Evolutionary conservation across 305 asterid genomes (phyloP).

Genomic region (Coffea humblotiana): DNA sequence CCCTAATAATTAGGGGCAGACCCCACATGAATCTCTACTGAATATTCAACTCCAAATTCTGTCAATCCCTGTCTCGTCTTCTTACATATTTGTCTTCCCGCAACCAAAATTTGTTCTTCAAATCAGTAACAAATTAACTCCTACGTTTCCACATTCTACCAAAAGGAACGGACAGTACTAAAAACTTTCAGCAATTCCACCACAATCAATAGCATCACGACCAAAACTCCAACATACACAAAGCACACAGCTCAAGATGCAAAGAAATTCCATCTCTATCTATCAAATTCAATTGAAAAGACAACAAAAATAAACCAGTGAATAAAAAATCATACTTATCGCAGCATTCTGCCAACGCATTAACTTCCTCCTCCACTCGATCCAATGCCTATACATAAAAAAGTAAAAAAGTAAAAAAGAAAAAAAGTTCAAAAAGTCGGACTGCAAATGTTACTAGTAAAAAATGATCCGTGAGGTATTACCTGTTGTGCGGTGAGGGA

Average conservation of each 20-base stretch:
- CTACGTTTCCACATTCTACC: neutral
- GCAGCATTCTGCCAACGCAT: conserved; percentile 84
- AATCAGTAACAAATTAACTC: neutral
- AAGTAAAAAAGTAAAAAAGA: conserved; percentile 18
- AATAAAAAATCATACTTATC: conserved; percentile 54
- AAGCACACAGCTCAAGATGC: neutral
- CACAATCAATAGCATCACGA: neutral
- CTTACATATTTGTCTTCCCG: neutral
- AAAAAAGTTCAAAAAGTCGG: neutral
- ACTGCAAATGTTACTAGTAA: too few relatives aligned
- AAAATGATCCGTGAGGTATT: neutral
- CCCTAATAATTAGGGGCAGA: neutral
- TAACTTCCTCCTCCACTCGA: conserved; percentile 91
- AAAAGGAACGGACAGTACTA: neutral
- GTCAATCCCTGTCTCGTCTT: neutral
- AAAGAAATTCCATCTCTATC: too few relatives aligned
- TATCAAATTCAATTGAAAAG: neutral
- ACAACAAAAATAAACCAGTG: too few relatives aligned
- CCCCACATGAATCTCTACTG: too few relatives aligned
- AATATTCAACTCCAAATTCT: neutral
- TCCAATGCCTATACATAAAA: conserved; percentile 63
- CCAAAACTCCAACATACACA: neutral
- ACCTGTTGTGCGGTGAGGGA: conserved; percentile 82
- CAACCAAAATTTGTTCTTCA: neutral
- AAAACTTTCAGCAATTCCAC: neutral